Conservation (phyloP, 1,284 basidiomycete species). For the Cystobasidium pallidum region DNA sequence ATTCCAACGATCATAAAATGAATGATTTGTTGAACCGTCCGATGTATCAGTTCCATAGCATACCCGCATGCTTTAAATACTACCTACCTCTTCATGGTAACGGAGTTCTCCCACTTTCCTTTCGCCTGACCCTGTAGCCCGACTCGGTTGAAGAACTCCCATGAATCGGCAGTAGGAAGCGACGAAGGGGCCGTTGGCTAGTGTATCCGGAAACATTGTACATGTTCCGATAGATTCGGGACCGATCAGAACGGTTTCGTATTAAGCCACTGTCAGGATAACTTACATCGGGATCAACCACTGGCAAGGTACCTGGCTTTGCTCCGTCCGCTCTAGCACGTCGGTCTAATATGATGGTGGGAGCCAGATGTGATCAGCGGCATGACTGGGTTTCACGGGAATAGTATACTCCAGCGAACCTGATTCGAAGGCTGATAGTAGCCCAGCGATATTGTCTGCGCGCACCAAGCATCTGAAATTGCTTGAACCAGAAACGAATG, state of each 20-base stretch:
- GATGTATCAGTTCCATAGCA: no score
- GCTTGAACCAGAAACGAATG: slow-evolving; percentile 6
- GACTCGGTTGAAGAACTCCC: slow-evolving; percentile 20
- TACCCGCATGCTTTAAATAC: no score
- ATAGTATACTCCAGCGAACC: no score
- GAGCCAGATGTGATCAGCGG: no score
- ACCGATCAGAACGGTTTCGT: no score
- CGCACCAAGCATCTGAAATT: slow-evolving; percentile 13
- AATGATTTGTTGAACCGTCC: no score
- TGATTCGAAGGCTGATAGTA: slow-evolving; percentile 7
- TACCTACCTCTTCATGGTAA: slow-evolving; percentile 12
- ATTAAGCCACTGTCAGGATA: not conserved
- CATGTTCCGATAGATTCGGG: no score
- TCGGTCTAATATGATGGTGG: no score
- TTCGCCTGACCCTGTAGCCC: not conserved
- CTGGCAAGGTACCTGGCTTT: slow-evolving; percentile 14
- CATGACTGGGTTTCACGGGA: no score
- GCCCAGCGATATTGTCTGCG: slow-evolving; percentile 3
- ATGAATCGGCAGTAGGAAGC: slow-evolving; percentile 15
- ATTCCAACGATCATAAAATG: no score
- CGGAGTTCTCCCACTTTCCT: slow-evolving; percentile 14
- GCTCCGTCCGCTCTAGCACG: not conserved
- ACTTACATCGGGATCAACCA: slow-evolving; percentile 13
- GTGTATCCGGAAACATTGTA: not conserved
- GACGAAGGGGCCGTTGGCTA: slow-evolving; percentile 16